These are phyloP conservation scores for Seiridium unicorne DNA, from an alignment of 2,329 filamentous ascomycete species.

Conservation along the genomic window DNA sequence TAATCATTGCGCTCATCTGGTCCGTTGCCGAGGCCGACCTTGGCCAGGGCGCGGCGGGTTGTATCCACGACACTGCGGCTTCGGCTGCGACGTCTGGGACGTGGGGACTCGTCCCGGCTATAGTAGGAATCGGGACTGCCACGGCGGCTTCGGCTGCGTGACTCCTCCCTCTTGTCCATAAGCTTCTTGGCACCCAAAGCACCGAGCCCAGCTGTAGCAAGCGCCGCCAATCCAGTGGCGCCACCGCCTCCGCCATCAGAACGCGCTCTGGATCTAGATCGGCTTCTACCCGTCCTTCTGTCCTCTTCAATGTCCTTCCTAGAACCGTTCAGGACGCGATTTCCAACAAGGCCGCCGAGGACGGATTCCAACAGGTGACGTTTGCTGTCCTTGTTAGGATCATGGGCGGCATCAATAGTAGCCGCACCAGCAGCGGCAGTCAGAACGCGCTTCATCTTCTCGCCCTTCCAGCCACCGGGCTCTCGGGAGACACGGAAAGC, in stretches of 20 bases:
- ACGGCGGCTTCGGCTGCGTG: slow-evolving; percentile 51
- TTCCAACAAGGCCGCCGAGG: slow-evolving; percentile 82
- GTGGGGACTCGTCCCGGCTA: slow-evolving; percentile 38
- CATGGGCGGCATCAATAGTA: slow-evolving; percentile 76
- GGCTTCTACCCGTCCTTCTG: slow-evolving; percentile 59
- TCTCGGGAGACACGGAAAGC: slow-evolving; percentile 89
- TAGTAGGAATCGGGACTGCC: slow-evolving; percentile 46
- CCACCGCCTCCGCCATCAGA: slow-evolving; percentile 44
- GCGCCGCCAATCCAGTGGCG: slow-evolving; percentile 55
- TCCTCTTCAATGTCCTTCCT: slow-evolving; percentile 65
- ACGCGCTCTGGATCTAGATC: slow-evolving; percentile 65
- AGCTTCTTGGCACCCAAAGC: slow-evolving; percentile 62
- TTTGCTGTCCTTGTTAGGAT: slow-evolving; percentile 73
- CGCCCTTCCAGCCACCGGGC: slow-evolving; percentile 84
- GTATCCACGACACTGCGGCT: slow-evolving; percentile 66
- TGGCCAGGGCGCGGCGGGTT: slow-evolving; percentile 60
- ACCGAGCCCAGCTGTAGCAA: slow-evolving; percentile 61
- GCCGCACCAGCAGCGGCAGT: slow-evolving; percentile 86
- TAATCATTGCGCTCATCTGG: slow-evolving; percentile 44
- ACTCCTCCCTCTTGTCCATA: slow-evolving; percentile 41
- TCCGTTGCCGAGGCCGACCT: slow-evolving; percentile 56
- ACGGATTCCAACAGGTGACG: slow-evolving; percentile 83
- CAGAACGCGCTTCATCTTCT: slow-evolving; percentile 87
- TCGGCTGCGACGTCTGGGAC: slow-evolving; percentile 46
- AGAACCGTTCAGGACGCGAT: slow-evolving; percentile 80